These are phyloP conservation scores for Solanum virginianum DNA, from an alignment of 257 asterid genomes.

Conservation along the genomic window DNA sequence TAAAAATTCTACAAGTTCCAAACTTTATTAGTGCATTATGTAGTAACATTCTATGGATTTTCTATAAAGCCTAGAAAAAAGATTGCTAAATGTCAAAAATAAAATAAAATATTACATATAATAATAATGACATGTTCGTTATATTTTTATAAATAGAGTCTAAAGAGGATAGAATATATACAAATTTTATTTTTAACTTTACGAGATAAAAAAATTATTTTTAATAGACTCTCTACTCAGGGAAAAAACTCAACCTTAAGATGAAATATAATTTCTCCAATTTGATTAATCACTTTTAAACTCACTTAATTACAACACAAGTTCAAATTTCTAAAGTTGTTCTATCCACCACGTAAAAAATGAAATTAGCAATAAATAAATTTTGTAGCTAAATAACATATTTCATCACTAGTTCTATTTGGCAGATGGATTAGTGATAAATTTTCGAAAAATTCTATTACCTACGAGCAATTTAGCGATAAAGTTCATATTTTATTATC, in stretches of 20 bases:
- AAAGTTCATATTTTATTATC: no score
- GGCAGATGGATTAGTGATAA: neutral
- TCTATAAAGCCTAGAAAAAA: neutral
- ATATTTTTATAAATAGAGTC: neutral
- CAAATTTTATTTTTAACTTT: accelerated
- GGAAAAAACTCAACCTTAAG: no score
- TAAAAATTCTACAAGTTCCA: neutral
- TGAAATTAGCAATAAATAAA: neutral
- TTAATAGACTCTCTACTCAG: neutral
- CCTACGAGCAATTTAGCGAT: neutral
- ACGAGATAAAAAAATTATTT: accelerated
- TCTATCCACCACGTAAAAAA: neutral
- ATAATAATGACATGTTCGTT: neutral
- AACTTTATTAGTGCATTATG: neutral
- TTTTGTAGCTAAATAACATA: neutral
- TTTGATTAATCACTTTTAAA: neutral
- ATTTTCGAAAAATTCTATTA: neutral
- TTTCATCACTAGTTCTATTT: neutral
- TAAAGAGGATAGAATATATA: neutral
- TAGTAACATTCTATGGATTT: neutral
- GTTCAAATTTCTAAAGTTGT: neutral
- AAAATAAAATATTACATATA: neutral
- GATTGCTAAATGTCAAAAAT: neutral
- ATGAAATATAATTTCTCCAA: neutral
- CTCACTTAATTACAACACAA: neutral